Conservation (phyloP, 371 early-diverging fungal genomes). For the Zychaea mexicana region DNA sequence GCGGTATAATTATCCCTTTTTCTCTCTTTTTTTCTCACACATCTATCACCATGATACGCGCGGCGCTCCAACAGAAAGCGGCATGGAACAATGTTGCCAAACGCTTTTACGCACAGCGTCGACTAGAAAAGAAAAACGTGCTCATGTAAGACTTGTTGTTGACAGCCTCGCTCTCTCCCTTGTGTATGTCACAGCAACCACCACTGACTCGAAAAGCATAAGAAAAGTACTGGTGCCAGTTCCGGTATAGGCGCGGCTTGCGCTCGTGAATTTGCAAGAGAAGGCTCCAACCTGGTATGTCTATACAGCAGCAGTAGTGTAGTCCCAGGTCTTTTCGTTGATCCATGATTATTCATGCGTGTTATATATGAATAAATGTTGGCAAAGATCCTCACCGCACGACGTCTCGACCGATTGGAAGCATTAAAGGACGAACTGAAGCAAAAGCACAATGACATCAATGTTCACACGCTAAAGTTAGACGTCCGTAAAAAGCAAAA, state of each 20-base stretch:
- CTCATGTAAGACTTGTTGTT: conserved; percentile 8
- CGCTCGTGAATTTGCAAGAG: conserved; percentile 83
- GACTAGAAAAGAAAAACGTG: conserved; percentile 16
- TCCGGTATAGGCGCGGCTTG: conserved; percentile 89
- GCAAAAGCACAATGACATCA: conserved; percentile 43
- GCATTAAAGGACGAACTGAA: conserved; percentile 55
- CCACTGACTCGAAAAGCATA: background rate
- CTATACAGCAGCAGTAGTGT: background rate
- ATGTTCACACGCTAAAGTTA: conserved; percentile 63
- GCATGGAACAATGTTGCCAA: background rate
- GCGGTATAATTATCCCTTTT: background rate
- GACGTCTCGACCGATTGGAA: conserved; percentile 72
- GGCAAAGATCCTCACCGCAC: conserved; percentile 77
- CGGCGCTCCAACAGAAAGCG: background rate
- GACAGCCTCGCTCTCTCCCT: background rate
- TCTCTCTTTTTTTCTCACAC: background rate
- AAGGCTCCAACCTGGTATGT: conserved; percentile 77
- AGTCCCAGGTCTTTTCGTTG: background rate
- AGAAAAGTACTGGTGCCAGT: conserved; percentile 81
- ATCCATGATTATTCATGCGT: background rate
- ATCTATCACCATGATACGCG: background rate
- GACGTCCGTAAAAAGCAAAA: conserved; percentile 71
- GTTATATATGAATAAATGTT: background rate
- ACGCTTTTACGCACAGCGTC: conserved; percentile 10
- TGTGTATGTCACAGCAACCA: background rate